Conservation (phyloP, 805 yeast species). For the Wickerhamia fluorescens region DNA sequence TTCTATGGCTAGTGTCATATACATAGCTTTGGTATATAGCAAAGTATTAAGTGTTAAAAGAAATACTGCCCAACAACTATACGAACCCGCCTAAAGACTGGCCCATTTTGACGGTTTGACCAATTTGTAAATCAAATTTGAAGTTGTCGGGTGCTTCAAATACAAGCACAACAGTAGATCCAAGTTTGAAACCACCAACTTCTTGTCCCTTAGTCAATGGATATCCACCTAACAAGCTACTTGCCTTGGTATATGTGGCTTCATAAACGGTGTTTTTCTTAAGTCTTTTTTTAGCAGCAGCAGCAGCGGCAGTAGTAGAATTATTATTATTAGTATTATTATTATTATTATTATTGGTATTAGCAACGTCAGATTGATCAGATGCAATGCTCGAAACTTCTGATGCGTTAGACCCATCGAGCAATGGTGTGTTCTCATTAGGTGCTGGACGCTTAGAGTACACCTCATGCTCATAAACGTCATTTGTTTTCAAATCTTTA, state of each 20-base stretch:
- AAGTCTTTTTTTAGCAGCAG: constrained; percentile 26
- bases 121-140: constrained; percentile 58
- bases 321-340: too few relatives aligned
- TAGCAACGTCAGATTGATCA: too few relatives aligned
- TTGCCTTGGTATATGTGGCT: constrained; percentile 83
- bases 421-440: constrained; percentile 27
- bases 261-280: constrained; percentile 83
- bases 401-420: background rate
- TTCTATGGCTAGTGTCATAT: too few relatives aligned
- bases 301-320: constrained; percentile 5
- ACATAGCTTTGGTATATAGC: too few relatives aligned
- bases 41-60: too few relatives aligned
- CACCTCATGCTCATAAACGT: constrained; percentile 47
- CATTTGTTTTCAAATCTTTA: constrained; percentile 80
- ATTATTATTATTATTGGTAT: too few relatives aligned
- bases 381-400: too few relatives aligned
- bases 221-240: constrained; percentile 69
- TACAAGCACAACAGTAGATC: constrained; percentile 93
- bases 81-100: constrained; percentile 56
- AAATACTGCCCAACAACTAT: too few relatives aligned
- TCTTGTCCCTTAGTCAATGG: constrained; percentile 90
- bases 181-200: constrained; percentile 95
- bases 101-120: constrained; percentile 83
- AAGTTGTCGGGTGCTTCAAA: constrained; percentile 91
- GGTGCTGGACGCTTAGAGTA: constrained; percentile 10